A percentile compares a stretch with the other conserved stretches of the same genome.
Conservation (phyloP, 2,329 filamentous ascomycete genomes). For the Taxawa tesnikishii region DNA sequence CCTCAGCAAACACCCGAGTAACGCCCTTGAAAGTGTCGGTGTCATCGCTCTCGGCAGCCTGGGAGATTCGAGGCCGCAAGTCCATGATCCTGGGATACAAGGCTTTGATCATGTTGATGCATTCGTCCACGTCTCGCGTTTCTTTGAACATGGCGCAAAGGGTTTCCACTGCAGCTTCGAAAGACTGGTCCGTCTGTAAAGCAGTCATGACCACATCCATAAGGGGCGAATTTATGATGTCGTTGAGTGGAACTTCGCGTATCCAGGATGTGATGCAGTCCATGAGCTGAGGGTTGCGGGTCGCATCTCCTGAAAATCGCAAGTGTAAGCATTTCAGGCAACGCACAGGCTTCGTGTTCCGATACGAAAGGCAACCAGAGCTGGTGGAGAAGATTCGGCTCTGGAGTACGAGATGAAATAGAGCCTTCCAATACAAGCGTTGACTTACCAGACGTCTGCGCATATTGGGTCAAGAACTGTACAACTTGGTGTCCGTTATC, state of each 20-base stretch:
- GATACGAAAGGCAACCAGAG: too few species aligned
- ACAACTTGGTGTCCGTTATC: slow-evolving; percentile 86
- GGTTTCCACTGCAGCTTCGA: slow-evolving; percentile 83
- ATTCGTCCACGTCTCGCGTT: slow-evolving; percentile 88
- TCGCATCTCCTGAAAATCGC: slow-evolving; percentile 48
- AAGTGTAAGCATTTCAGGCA: not conserved
- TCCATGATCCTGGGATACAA: slow-evolving; percentile 72
- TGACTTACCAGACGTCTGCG: slow-evolving; percentile 76
- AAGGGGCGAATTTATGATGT: slow-evolving; percentile 75
- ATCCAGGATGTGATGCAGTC: slow-evolving; percentile 97
- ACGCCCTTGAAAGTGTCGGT: slow-evolving; percentile 75
- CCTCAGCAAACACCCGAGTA: slow-evolving; percentile 82
- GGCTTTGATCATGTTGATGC: slow-evolving; percentile 64
- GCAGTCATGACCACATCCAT: slow-evolving; percentile 71
- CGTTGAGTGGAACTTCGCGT: slow-evolving; percentile 73
- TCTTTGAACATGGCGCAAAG: slow-evolving; percentile 85
- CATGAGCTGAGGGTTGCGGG: slow-evolving; percentile 78
- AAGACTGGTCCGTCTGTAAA: slow-evolving; percentile 61
- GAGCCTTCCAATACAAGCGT: too few species aligned
- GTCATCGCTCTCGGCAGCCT: slow-evolving; percentile 70
- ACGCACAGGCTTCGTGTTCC: too few species aligned
- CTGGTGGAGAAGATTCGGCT: too few species aligned
- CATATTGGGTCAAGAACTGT: slow-evolving; percentile 75
- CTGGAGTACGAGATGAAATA: too few species aligned
- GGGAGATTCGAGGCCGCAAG: slow-evolving; percentile 62